These are phyloP conservation scores for Climacium dendroides DNA, from an alignment of 225 moss, liverwort and hornwort genomes.

Conservation along the genomic window DNA sequence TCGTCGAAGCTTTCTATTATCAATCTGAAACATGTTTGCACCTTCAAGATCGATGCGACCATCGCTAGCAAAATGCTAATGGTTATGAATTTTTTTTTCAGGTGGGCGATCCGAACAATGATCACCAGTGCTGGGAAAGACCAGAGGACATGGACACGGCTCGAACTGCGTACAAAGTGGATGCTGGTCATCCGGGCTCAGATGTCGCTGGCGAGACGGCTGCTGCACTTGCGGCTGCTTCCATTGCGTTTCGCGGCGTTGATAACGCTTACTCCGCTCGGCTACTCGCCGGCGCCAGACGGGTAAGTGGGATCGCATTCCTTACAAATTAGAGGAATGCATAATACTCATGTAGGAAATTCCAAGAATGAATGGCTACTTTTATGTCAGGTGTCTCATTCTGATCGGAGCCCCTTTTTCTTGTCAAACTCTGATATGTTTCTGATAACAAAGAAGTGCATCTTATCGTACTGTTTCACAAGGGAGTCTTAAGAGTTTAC, in stretches of 20 bases:
- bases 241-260: slow-evolving; percentile 8
- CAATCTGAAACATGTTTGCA: background rate
- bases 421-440: background rate
- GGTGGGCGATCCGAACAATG: slow-evolving; percentile 28
- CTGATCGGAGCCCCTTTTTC: too few species aligned
- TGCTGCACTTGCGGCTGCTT: slow-evolving; percentile 20
- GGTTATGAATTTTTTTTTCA: background rate
- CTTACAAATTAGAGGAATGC: background rate
- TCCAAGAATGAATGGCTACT: background rate
- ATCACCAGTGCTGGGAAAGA: slow-evolving; percentile 69
- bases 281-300: slow-evolving; percentile 34
- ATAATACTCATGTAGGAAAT: background rate
- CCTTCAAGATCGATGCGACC: background rate
- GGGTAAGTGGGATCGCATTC: slow-evolving; percentile 7
- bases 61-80: background rate
- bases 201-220: slow-evolving; percentile 32
- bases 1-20: background rate
- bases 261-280: slow-evolving; percentile 40
- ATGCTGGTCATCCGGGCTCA: slow-evolving; percentile 8
- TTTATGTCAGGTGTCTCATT: background rate
- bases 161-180: slow-evolving; percentile 59
- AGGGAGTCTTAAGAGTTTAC: background rate
- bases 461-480: background rate
- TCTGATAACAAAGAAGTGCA: background rate
- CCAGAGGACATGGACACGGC: slow-evolving; percentile 72